Evolutionary conservation across 352 stramenopile species (phyloP), one percentile per base, ranked within the genome.

Genomic region (Aphanomyces stellatus): DNA sequence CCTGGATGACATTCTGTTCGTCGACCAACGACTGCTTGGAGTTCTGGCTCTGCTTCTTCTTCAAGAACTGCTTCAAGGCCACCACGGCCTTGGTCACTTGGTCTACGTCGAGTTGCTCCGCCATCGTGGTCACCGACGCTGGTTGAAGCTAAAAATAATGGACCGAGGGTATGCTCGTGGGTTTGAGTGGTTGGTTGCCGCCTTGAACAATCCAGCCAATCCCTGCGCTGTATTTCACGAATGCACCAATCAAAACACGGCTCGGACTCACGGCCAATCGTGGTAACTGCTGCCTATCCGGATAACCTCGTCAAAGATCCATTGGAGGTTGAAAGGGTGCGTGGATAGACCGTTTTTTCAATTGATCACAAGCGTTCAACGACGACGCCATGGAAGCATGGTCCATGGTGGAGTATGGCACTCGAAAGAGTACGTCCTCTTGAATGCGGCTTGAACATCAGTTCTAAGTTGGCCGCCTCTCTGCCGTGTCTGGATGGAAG

Each of bases 81-180:
- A 85, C 69, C 40, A 92, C 81, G 25, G 83, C 83, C 57, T 79
- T 80, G 51, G 79, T 81, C 74, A 92, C 81, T 72, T 92, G 81
- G 49, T 70, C 59, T 8, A 24, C 28, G 42, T 67, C 60, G 31
- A 67, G n/a, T 37, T 67, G 60, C 60, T 55, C 11, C n/a, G 13
- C 60, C 60, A 67, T 67, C 41, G 22, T n/a, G 49, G 46, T 15
- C 22, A 22, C 13, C 22, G 49, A 11, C 33, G 49, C 8, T 53
- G 46, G 49, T 57, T 57, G 49, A 57, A 57, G 49, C 49, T 37
- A n/a, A 57, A 57, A 57, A 57, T 57, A 24, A 30, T 7, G 17
- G 13, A 7, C 25, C 5, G 7, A 7, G 42, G 8, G 42, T 27
- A 27, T 13, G 37, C 37, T 17, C 37, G 8, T 17, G 37, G 19